Percentiles rank a stretch among this genome's conserved stretches.
phyloP scores from a whole-genome alignment of 306 rosid genomes.

The Vicia sativa region DNA sequence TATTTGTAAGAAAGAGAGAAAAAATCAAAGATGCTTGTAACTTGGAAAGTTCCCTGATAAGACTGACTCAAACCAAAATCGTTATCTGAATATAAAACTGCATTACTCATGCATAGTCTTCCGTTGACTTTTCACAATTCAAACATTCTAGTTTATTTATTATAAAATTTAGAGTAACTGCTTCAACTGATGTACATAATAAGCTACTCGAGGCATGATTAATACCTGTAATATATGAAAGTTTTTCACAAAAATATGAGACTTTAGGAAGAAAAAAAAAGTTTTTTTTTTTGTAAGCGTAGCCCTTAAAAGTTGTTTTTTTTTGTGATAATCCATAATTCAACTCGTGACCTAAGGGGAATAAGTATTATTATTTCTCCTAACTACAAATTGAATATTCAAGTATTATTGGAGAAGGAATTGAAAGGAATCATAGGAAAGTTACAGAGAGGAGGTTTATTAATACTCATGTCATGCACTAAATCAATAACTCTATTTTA shows the following conservation, averaged over 20 bases:
- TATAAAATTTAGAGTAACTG: neutral
- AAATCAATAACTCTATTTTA: slow-evolving; percentile 4
- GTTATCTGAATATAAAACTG: neutral
- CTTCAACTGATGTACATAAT: neutral
- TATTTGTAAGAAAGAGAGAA: neutral
- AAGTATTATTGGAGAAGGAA: neutral
- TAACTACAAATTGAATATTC: neutral
- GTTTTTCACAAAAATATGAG: neutral
- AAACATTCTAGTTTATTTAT: neutral
- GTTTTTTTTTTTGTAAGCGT: no score
- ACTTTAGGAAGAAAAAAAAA: neutral
- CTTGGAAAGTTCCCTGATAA: slow-evolving; percentile 8
- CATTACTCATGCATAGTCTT: neutral
- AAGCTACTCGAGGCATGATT: neutral
- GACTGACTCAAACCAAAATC: neutral
- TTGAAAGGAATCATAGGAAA: neutral
- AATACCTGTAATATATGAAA: neutral
- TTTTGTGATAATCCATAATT: no score
- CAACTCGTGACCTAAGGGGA: no score
- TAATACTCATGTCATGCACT: neutral
- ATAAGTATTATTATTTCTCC: neutral
- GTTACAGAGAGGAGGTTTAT: neutral
- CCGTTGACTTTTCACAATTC: slow-evolving; percentile 4
- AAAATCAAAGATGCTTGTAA: neutral
- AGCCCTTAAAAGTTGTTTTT: no score